Conservation (phyloP, 106 monocot species). For the Phalaenopsis aphrodite region DNA sequence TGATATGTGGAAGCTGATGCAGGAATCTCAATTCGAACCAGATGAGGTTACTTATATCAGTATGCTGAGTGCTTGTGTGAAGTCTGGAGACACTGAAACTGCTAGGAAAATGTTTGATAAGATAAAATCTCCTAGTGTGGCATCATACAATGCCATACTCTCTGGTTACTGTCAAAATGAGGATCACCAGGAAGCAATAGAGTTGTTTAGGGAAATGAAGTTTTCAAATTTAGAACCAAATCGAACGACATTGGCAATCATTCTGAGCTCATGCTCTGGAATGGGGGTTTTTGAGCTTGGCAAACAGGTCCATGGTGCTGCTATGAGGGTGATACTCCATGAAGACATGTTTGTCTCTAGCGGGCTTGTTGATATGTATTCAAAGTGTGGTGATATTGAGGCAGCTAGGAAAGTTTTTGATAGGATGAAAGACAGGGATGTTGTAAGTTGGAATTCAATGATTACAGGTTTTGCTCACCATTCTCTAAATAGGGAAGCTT, state of each 20-base stretch:
- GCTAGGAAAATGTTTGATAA: slow-evolving; percentile 56
- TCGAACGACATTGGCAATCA: slow-evolving; percentile 57
- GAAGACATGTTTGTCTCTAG: slow-evolving; percentile 73
- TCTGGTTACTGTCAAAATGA: slow-evolving; percentile 63
- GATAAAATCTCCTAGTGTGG: slow-evolving; percentile 45
- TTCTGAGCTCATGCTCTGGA: slow-evolving; percentile 66
- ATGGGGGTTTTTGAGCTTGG: slow-evolving; percentile 45
- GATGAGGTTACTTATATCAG: slow-evolving; percentile 68
- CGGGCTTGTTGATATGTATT: slow-evolving; percentile 84
- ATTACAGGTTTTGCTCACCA: slow-evolving; percentile 63
- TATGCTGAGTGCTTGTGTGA: slow-evolving; percentile 49
- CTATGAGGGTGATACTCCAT: slow-evolving; percentile 42
- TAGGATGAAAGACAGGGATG: slow-evolving; percentile 60
- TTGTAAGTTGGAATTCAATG: slow-evolving; percentile 94
- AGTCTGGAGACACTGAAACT: slow-evolving; percentile 40
- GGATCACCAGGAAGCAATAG: slow-evolving; percentile 36
- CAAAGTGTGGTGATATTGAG: slow-evolving; percentile 60
- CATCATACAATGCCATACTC: slow-evolving; percentile 66
- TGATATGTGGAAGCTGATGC: slow-evolving; percentile 42
- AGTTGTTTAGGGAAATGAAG: slow-evolving; percentile 69
- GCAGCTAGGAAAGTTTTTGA: slow-evolving; percentile 44
- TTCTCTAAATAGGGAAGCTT: slow-evolving; percentile 51
- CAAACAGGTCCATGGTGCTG: slow-evolving; percentile 59
- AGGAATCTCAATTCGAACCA: slow-evolving; percentile 41
- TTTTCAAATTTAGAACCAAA: slow-evolving; percentile 38